Conservation (phyloP, 2,329 filamentous ascomycete species). For the Penicillium sp. region DNA sequence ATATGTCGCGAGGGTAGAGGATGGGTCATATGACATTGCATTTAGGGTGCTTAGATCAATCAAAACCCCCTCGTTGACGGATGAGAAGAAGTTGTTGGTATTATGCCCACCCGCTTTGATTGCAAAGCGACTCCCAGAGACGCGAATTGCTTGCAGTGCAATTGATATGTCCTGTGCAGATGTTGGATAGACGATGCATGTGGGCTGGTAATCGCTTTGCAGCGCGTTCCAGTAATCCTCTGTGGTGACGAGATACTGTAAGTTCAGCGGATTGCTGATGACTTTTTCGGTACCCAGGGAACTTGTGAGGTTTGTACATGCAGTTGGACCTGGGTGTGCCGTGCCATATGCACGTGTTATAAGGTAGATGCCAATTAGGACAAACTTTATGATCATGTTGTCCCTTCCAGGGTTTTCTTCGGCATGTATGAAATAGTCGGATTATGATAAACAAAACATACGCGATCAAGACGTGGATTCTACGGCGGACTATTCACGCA, state of each 20-base stretch:
- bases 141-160: slow-evolving; percentile 22
- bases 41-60: slow-evolving; percentile 9
- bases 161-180: slow-evolving; percentile 25
- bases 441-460: neutral
- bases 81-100: slow-evolving; percentile 26
- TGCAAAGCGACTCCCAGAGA: slow-evolving; percentile 23
- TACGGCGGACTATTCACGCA: neutral
- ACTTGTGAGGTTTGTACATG: slow-evolving; percentile 6
- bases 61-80: slow-evolving; percentile 15
- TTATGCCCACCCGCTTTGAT: slow-evolving; percentile 28
- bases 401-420: neutral
- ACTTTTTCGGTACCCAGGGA: slow-evolving; percentile 15
- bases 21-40: slow-evolving; percentile 1
- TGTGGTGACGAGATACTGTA: slow-evolving; percentile 18
- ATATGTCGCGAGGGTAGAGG: neutral
- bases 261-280: slow-evolving; percentile 15
- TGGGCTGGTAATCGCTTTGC: slow-evolving; percentile 23
- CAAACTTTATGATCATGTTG: neutral
- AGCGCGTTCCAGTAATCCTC: slow-evolving; percentile 25
- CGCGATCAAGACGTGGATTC: neutral
- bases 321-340: neutral
- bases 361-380: neutral
- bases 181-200: slow-evolving; percentile 24
- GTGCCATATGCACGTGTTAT: neutral
- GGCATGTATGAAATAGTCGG: neutral